These are phyloP conservation scores for Rutstroemia sp. DNA, from an alignment of 2,329 filamentous ascomycete genomes.

Conservation along the genomic window DNA sequence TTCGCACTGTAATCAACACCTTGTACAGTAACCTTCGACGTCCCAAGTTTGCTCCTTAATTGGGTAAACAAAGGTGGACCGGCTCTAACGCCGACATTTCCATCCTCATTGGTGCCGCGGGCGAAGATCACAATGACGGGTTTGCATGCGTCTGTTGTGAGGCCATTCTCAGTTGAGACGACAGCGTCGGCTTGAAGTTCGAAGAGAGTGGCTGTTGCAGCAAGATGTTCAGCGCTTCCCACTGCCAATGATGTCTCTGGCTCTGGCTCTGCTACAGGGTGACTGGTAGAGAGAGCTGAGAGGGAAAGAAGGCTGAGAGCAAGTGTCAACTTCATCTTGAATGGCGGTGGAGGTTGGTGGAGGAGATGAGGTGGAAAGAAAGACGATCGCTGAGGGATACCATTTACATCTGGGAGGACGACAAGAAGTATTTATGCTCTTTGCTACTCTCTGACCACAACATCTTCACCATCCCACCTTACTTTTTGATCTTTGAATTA, in stretches of 20 bases:
- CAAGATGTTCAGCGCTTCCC: slow-evolving; percentile 27
- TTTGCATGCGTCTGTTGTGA: not conserved
- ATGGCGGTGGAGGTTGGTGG: not conserved
- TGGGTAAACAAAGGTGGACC: slow-evolving; percentile 29
- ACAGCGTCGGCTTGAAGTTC: not conserved
- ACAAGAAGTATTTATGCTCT: no score
- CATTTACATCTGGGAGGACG: no score
- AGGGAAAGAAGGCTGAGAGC: not conserved
- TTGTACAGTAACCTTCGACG: slow-evolving; percentile 22
- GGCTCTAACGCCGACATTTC: slow-evolving; percentile 35
- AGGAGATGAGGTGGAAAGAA: not conserved
- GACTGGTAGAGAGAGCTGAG: not conserved
- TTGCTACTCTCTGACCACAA: no score
- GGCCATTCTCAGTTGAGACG: slow-evolving; percentile 1
- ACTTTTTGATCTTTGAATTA: no score
- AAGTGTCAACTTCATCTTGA: not conserved
- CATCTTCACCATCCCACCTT: no score
- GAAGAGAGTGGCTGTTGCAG: slow-evolving; percentile 23
- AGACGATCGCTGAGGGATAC: not conserved
- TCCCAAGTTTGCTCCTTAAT: slow-evolving; percentile 18
- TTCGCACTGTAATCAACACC: slow-evolving; percentile 29
- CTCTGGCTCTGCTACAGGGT: not conserved
- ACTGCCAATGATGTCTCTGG: not conserved
- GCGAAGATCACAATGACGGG: slow-evolving; percentile 36
- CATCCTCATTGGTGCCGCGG: slow-evolving; percentile 40